These are phyloP conservation scores for Sugiyamaella xylanicola DNA, from an alignment of 1,139 yeast genomes.

Conservation along the genomic window DNA sequence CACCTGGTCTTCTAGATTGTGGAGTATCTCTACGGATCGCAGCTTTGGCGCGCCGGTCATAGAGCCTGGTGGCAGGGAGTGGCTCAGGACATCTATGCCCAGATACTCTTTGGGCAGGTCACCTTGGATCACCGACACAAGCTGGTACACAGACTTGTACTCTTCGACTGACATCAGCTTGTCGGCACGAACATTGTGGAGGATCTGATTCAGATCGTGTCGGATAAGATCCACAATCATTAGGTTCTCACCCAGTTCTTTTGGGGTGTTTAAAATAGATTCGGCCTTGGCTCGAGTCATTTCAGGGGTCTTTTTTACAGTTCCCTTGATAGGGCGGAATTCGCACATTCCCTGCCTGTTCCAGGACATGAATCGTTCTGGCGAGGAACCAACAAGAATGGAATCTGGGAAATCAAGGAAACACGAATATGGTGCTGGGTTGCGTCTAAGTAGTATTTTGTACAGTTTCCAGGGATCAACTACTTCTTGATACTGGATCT, in stretches of 20 bases:
- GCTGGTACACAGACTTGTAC: slow-evolving; percentile 84
- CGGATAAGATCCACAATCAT: slow-evolving; percentile 97
- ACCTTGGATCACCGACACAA: slow-evolving; percentile 88
- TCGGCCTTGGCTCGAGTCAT: slow-evolving; percentile 58
- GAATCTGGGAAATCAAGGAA: slow-evolving; percentile 75
- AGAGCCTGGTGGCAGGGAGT: slow-evolving; percentile 94
- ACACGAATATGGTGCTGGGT: slow-evolving; percentile 94
- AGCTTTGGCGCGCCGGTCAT: slow-evolving; percentile 99
- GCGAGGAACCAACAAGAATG: slow-evolving; percentile 80
- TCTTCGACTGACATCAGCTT: slow-evolving; percentile 92
- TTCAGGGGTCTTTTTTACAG: slow-evolving; percentile 65
- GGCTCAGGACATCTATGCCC: slow-evolving; percentile 78
- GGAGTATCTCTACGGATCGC: slow-evolving; percentile 82
- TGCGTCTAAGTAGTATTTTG: slow-evolving; percentile 65
- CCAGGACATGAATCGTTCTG: slow-evolving; percentile 92
- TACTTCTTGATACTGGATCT: slow-evolving; percentile 47
- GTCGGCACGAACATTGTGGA: slow-evolving; percentile 68
- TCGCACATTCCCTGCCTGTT: slow-evolving; percentile 58
- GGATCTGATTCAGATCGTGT: slow-evolving; percentile 78
- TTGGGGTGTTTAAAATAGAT: slow-evolving; percentile 72
- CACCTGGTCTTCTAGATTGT: slow-evolving; percentile 51
- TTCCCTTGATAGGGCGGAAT: slow-evolving; percentile 93
- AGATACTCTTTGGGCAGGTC: slow-evolving; percentile 49
- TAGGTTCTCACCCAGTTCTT: slow-evolving; percentile 92
- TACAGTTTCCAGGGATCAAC: slow-evolving; percentile 75